Evolutionary conservation across 108 stramenopile species (phyloP).

Genomic region (Stephanodiscus minutulus): DNA sequence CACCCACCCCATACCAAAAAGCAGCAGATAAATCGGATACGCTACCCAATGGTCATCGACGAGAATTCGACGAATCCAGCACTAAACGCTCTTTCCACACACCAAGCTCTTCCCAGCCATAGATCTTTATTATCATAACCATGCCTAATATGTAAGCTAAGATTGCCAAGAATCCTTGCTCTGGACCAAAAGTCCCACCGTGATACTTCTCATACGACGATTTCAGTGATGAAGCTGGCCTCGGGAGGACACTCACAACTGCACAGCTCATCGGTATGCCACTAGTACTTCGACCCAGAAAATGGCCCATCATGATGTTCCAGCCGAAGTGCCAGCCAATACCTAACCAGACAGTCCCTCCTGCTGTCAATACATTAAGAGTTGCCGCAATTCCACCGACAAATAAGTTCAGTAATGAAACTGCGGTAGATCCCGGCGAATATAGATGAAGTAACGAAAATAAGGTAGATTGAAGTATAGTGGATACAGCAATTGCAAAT

Average conservation of each 20-base stretch:
- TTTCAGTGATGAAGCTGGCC: conserved; percentile 5
- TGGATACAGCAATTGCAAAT: conserved; percentile 26
- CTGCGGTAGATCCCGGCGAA: conserved; percentile 38
- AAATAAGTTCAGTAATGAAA: conserved; percentile 39
- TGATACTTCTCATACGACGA: too few species aligned
- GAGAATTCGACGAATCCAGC: too few species aligned
- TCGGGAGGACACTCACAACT: conserved; percentile 18
- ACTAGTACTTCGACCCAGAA: conserved; percentile 35
- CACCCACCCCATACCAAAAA: too few species aligned
- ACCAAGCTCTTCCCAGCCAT: too few species aligned
- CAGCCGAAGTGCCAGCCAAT: conserved; percentile 54
- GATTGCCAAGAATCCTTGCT: too few species aligned
- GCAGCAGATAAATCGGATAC: too few species aligned
- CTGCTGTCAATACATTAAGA: conserved; percentile 33
- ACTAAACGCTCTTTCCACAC: too few species aligned
- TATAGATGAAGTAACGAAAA: conserved; percentile 38
- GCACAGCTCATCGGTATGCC: conserved; percentile 47
- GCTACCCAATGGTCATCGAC: too few species aligned
- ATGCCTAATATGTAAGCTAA: too few species aligned
- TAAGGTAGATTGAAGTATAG: conserved; percentile 35
- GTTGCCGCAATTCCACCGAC: conserved; percentile 41
- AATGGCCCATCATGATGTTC: conserved; percentile 47
- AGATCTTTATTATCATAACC: too few species aligned
- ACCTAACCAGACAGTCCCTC: conserved; percentile 35
- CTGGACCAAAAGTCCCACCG: too few species aligned